A percentile compares a stretch with the other conserved stretches of the same genome.
Evolutionary conservation across 176 grass and related monocot species (phyloP).

Genomic region (Microstegium vimineum): DNA sequence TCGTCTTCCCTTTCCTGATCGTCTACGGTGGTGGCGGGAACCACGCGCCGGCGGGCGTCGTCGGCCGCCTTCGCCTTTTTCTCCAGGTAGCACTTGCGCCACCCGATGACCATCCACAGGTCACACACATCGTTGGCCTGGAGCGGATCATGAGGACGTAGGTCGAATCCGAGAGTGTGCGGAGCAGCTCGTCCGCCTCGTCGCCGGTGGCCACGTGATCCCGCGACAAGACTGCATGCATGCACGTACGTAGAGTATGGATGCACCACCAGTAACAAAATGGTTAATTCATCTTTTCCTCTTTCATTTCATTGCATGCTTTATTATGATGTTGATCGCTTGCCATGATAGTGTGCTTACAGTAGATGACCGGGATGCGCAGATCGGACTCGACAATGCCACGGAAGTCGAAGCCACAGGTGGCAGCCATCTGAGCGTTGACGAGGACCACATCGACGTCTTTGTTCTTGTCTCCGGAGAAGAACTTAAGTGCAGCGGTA

Average conservation of each 20-base stretch:
- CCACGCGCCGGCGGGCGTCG: neutral
- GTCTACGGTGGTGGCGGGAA: neutral
- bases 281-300: too few species aligned
- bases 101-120: neutral
- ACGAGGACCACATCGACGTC: neutral
- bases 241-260: too few species aligned
- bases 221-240: neutral
- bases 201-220: neutral
- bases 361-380: constrained; percentile 17
- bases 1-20: neutral
- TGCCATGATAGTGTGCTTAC: constrained; percentile 13
- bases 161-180: neutral
- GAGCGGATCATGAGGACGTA: constrained; percentile 15
- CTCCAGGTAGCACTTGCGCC: neutral
- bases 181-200: neutral
- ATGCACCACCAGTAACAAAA: neutral
- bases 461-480: neutral
- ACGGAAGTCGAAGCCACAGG: constrained; percentile 12
- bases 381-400: constrained; percentile 13
- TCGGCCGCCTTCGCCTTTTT: neutral
- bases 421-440: neutral
- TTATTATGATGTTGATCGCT: too few species aligned
- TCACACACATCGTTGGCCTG: neutral
- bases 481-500: neutral
- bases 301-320: too few species aligned